Base-by-base conservation (phyloP, 768 basidiomycete species). In the Hericium rajendrae region DNA sequence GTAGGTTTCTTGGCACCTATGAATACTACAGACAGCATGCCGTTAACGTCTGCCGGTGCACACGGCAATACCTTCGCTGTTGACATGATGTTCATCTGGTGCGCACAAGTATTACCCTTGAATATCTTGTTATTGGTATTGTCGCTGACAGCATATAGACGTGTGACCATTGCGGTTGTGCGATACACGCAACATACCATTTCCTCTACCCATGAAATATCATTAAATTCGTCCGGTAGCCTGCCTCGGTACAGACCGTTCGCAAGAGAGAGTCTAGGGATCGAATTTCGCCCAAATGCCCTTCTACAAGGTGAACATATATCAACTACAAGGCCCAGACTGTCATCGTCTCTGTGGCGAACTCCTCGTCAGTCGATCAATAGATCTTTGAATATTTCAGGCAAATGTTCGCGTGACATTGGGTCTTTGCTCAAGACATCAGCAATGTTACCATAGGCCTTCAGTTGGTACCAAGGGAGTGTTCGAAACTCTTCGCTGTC, bases 41-140 rank as follows among this genome's bases (percentile, higher is more conserved):
- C 66, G 51, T 56, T 65, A 0, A 72, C 50, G 62, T 72, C 64
- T 4, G 57, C 43, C n/a, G 66, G 67, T 0, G 67, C 67, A 0
- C 64, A 48, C 11, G 70, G 71, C 3, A 72, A 53, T 0, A 66
- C 58, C 37, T 46, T 16, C 0, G 66, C 70, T n/a, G 69, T 70
- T 3, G 69, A 69, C 4, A 68, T 22, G 3, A 71, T 37, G 59
- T 73, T 72, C 63, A 66, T 66, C 10, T 71, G 63, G 62, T 72
- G 68, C 8, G 71, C 65, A 62, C 71, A 72, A 2, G 67, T 72
- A 52, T 72, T 72, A 1, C 71, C 71, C 64, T 70, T 65, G 40
- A 71, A 65, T 0, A 70, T 59, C 9, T 24, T 58, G 0, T 71
- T 68, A 20, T 66, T 57, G 0, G n/a, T 26, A 6, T 64, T 52